A percentile compares a stretch with the other conserved stretches of the same genome.
Conservation (phyloP, 2,329 filamentous ascomycete genomes). For the Epichloe gansuensis region DNA sequence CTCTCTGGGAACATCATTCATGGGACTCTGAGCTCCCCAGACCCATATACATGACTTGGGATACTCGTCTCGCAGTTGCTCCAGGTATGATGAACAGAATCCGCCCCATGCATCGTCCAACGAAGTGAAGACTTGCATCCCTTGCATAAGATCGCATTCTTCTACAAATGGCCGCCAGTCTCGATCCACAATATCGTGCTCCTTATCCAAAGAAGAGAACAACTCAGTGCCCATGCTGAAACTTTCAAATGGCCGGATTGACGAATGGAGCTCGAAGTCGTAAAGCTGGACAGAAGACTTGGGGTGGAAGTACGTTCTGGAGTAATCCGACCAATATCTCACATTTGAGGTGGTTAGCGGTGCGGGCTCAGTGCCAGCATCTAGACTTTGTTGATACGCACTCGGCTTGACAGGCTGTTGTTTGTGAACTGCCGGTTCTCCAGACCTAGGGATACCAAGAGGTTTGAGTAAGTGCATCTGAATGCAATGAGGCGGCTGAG, state of each 20-base stretch:
- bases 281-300: constrained; percentile 74
- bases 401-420: constrained; percentile 54
- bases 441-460: constrained; percentile 37
- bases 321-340: constrained; percentile 96
- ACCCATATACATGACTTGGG: constrained; percentile 79
- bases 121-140: constrained; percentile 61
- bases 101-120: constrained; percentile 73
- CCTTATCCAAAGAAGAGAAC: constrained; percentile 58
- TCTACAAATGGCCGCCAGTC: constrained; percentile 81
- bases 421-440: constrained; percentile 53
- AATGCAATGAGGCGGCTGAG: too few relatives aligned
- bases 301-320: constrained; percentile 83
- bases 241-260: constrained; percentile 75
- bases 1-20: constrained; percentile 40
- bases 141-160: constrained; percentile 87
- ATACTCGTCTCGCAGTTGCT: constrained; percentile 77
- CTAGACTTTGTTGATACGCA: constrained; percentile 67
- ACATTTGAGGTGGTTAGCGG: constrained; percentile 56
- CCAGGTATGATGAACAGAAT: constrained; percentile 59
- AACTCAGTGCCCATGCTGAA: constrained; percentile 75
- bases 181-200: constrained; percentile 80
- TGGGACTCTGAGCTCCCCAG: constrained; percentile 63
- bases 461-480: neutral
- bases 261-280: constrained; percentile 74
- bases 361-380: constrained; percentile 55